Evolutionary conservation across 305 asterid genomes (phyloP).

Genomic region (Euphrasia arctica): DNA sequence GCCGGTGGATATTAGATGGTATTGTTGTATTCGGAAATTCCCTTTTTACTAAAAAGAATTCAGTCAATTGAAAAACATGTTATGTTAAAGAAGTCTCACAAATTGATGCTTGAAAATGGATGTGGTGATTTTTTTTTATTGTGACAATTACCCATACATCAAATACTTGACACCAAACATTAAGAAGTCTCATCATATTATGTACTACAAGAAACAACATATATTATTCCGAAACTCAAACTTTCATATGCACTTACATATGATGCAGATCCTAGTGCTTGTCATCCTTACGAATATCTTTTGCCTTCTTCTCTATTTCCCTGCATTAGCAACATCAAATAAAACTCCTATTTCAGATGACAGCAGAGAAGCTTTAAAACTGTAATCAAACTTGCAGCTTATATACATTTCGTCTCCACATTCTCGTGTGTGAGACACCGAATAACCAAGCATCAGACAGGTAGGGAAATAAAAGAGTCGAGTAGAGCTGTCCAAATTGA

Average conservation of each 20-base stretch:
- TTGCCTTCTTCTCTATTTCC: slow-evolving; percentile 68
- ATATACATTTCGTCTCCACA: background rate
- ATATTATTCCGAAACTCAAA: background rate
- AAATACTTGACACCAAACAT: background rate
- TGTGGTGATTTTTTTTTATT: background rate
- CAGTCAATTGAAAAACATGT: background rate
- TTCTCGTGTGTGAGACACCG: too few species aligned
- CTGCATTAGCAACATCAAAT: slow-evolving; percentile 31
- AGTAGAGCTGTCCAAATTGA: background rate
- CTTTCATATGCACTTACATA: background rate
- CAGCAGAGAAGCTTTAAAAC: background rate
- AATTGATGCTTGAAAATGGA: background rate
- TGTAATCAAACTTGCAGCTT: background rate
- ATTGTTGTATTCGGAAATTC: background rate
- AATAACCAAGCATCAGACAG: too few species aligned
- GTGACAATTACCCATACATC: background rate
- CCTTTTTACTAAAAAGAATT: background rate
- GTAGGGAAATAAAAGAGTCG: too few species aligned
- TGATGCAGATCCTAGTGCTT: slow-evolving; percentile 39
- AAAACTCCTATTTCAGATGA: background rate
- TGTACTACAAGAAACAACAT: background rate
- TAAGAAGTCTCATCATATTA: background rate
- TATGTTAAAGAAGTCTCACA: too few species aligned
- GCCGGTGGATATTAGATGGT: background rate
- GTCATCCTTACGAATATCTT: slow-evolving; percentile 49